Evolutionary conservation across 805 yeast species (phyloP), one percentile per base, ranked within the genome.

Genomic region (Suhomyces pyralidae): DNA sequence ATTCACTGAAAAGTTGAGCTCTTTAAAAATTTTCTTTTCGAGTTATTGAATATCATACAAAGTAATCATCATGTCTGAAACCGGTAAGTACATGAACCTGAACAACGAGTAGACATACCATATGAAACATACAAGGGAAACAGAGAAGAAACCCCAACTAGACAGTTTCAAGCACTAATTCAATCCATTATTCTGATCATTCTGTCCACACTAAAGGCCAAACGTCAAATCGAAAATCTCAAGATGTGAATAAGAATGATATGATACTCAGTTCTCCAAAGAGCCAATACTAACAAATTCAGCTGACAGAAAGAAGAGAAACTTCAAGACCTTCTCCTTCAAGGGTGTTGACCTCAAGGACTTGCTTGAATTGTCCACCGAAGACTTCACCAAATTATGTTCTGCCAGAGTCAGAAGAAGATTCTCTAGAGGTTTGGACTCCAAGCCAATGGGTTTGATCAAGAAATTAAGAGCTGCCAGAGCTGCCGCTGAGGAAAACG

Each of bases 371-470:
- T 82, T 93, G 85, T 82, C 90, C 78, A 89, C 91, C 70, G 97
- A 93, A 83, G 97, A 94, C 73, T 94, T 94, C 81, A 86, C 93
- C 79, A 88, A 93, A 79, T 84, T 94, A 76, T 90, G 96, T 74
- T 90, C 88, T 74, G 96, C 99, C 73, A 90, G 99, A 84, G 97
- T 93, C 76, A 93, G 98, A 88, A 90, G 99, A 90, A 92, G 97
- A 88, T 90, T 93, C 82, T 88, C 91, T 79, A 88, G 96, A 83
- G 98, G 98, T 83, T 84, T 93, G 73, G 92, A 88, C 76, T 78
- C 88, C 78, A 90, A 90, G 83, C 96, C 97, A 81, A 85, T 85
- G 86, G 93, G 94, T 78, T 85, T 94, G 80, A 85, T 93, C 81
- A 90, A 88, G 84, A 94, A 94, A 83, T 89, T 94, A 78, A 91